These are phyloP conservation scores for Platanthera guangdongensis DNA, from an alignment of 106 monocot genomes.

Conservation along the genomic window DNA sequence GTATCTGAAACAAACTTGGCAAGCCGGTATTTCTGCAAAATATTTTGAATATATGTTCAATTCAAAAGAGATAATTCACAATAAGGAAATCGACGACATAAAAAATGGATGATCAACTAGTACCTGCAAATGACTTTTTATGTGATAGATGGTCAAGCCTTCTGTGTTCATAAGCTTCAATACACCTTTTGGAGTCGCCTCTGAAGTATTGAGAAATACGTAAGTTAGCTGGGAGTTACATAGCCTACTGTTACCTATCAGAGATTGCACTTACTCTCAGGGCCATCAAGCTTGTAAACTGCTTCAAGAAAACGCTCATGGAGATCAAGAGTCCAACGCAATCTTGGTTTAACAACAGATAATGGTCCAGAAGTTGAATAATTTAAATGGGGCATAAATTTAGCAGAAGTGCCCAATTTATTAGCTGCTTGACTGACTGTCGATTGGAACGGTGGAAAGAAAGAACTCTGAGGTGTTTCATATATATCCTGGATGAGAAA, in stretches of 20 bases:
- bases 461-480: slow-evolving; percentile 31
- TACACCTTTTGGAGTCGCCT: slow-evolving; percentile 91
- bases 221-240: not conserved
- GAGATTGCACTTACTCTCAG: slow-evolving; percentile 54
- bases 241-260: not conserved
- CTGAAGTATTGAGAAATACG: slow-evolving; percentile 27
- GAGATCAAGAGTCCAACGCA: slow-evolving; percentile 88
- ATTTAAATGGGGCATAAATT: slow-evolving; percentile 26
- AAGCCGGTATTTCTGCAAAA: slow-evolving; percentile 77
- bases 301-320: slow-evolving; percentile 86
- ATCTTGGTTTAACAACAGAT: slow-evolving; percentile 44
- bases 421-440: slow-evolving; percentile 17
- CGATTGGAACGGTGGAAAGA: slow-evolving; percentile 14
- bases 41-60: not conserved
- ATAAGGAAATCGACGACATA: not conserved
- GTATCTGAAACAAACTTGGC: slow-evolving; percentile 71
- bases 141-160: slow-evolving; percentile 86
- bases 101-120: not conserved
- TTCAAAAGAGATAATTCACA: not conserved
- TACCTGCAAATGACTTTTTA: slow-evolving; percentile 97
- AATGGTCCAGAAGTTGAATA: slow-evolving; percentile 19
- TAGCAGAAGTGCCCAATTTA: slow-evolving; percentile 11
- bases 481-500: slow-evolving; percentile 64
- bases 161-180: slow-evolving; percentile 89
- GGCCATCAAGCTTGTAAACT: slow-evolving; percentile 79